A percentile compares a stretch with the other conserved stretches of the same genome.
Evolutionary conservation across 1,284 basidiomycete species (phyloP).

Genomic region (Ceraceosorus guamensis): DNA sequence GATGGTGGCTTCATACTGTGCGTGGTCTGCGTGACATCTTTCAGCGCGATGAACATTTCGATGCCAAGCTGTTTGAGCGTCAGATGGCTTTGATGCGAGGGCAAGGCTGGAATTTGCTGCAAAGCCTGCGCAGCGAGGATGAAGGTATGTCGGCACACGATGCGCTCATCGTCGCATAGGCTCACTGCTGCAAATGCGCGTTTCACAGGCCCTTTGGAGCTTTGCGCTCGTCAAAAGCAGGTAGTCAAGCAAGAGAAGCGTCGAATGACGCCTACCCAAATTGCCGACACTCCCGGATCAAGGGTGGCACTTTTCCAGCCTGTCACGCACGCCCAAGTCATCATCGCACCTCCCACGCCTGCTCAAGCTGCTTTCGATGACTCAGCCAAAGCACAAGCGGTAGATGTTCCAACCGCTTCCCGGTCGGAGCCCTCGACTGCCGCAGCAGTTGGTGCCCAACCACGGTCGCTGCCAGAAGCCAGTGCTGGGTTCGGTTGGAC

Average conservation of each 20-base stretch:
- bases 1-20: slow-evolving; percentile 84
- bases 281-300: neutral
- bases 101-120: slow-evolving; percentile 81
- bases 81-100: slow-evolving; percentile 86
- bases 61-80: slow-evolving; percentile 54
- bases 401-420: neutral
- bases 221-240: slow-evolving; percentile 42
- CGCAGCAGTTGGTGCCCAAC: slow-evolving; percentile 8
- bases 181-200: too few species aligned
- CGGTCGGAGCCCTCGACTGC: neutral
- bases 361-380: too few species aligned
- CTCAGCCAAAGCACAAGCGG: neutral
- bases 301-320: neutral
- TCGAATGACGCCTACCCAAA: slow-evolving; percentile 6
- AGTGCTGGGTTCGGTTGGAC: neutral
- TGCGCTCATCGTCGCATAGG: too few species aligned
- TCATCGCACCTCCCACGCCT: neutral
- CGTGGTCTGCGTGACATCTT: slow-evolving; percentile 69
- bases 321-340: too few species aligned
- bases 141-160: slow-evolving; percentile 46
- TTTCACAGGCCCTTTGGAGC: slow-evolving; percentile 32
- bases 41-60: slow-evolving; percentile 64
- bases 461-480: slow-evolving; percentile 26
- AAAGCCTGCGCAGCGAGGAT: slow-evolving; percentile 67
- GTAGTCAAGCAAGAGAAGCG: slow-evolving; percentile 23